Conservation (phyloP, 2,329 filamentous ascomycete species). For the Podosphaera fusca region DNA sequence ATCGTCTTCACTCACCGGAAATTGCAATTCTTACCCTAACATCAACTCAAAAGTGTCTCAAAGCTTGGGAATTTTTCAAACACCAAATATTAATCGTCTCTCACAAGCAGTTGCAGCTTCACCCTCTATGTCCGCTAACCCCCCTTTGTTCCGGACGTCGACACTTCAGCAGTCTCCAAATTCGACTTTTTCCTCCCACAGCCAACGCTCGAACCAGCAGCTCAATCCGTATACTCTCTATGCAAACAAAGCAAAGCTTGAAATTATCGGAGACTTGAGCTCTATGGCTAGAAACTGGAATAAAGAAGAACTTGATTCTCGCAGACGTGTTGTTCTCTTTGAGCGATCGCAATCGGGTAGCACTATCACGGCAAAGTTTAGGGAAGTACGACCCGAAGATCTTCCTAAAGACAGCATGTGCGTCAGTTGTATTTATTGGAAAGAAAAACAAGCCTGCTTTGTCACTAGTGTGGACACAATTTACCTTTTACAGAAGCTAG, state of each 20-base stretch:
- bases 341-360: constrained; percentile 60
- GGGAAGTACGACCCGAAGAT: constrained; percentile 55
- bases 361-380: constrained; percentile 60
- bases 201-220: constrained; percentile 9
- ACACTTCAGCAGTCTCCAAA: constrained; percentile 33
- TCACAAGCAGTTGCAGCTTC: constrained; percentile 9
- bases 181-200: constrained; percentile 23
- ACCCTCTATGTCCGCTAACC: constrained; percentile 20
- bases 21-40: constrained; percentile 25
- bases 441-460: constrained; percentile 71
- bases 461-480: constrained; percentile 97
- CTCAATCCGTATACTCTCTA: constrained; percentile 39
- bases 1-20: constrained; percentile 23
- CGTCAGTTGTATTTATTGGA: constrained; percentile 96
- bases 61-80: constrained; percentile 19
- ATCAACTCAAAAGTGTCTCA: constrained; percentile 20
- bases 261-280: constrained; percentile 67
- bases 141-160: constrained; percentile 42
- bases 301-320: constrained; percentile 53
- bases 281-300: constrained; percentile 70
- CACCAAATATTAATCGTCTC: constrained; percentile 9
- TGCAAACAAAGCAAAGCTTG: constrained; percentile 59
- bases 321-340: constrained; percentile 74
- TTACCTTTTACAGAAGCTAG: constrained; percentile 73
- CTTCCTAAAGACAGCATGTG: constrained; percentile 68